phyloP scores from a whole-genome alignment of 495 filamentous ascomycete genomes.

The Talaromyces borbonicus region DNA sequence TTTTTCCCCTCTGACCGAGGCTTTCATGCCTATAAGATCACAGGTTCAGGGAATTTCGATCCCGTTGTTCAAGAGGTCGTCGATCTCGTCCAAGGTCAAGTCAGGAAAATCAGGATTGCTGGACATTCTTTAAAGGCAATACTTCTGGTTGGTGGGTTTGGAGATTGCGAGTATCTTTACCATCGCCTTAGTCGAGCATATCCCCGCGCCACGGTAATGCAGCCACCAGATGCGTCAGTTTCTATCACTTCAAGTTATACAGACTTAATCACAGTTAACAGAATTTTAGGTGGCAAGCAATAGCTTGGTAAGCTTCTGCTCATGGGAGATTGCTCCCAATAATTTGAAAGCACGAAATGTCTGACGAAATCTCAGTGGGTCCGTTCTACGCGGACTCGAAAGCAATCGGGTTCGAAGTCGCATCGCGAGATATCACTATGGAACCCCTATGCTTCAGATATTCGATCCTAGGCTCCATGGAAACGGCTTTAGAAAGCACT shows the following conservation, averaged over 20 bases:
- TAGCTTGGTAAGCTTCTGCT: constrained; percentile 15
- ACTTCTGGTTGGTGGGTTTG: constrained; percentile 64
- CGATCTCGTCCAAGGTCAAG: constrained; percentile 49
- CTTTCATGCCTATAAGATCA: too few species aligned
- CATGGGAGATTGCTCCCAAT: neutral
- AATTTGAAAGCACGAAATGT: constrained; percentile 17
- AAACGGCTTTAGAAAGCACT: neutral
- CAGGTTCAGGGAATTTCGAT: constrained; percentile 46
- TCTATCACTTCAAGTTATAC: neutral
- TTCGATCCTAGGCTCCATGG: constrained; percentile 25
- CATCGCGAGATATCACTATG: constrained; percentile 43
- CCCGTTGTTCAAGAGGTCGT: constrained; percentile 49
- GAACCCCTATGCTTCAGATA: constrained; percentile 15
- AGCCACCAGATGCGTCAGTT: constrained; percentile 51
- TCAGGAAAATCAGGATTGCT: constrained; percentile 28
- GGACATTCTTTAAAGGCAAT: constrained; percentile 38
- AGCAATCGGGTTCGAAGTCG: constrained; percentile 37
- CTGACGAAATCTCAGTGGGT: constrained; percentile 33
- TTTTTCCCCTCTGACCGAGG: too few species aligned
- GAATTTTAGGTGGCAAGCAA: constrained; percentile 19
- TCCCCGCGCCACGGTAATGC: constrained; percentile 42
- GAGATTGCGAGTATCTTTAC: constrained; percentile 56
- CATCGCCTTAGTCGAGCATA: constrained; percentile 37
- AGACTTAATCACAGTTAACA: neutral
- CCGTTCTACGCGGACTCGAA: constrained; percentile 32